A percentile compares a stretch with the other conserved stretches of the same genome.
Evolutionary conservation across 352 stramenopile species (phyloP).

Genomic region (Globisporangium solare): DNA sequence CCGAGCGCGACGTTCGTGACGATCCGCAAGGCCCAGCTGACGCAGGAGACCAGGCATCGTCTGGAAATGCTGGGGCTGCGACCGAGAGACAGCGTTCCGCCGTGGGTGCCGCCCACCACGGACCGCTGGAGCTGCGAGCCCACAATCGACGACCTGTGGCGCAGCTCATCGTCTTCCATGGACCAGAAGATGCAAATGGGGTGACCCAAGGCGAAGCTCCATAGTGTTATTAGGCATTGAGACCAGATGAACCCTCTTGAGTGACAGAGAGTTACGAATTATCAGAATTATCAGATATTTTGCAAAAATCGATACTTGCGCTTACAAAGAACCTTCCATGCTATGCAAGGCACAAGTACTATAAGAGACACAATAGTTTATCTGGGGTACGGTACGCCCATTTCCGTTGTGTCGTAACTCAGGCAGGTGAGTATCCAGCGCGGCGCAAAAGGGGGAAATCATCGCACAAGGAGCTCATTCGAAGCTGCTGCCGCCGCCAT

Average conservation of each 20-base stretch:
- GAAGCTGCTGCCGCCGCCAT: too few relatives aligned
- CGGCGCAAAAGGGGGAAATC: too few relatives aligned
- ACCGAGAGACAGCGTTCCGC: slow-evolving; percentile 14
- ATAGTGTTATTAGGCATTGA: too few relatives aligned
- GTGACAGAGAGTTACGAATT: too few relatives aligned
- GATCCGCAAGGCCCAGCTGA: slow-evolving; percentile 9
- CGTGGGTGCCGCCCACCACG: slow-evolving; percentile 2
- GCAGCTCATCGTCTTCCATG: background rate
- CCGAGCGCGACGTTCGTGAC: slow-evolving; percentile 5
- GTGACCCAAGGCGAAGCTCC: background rate
- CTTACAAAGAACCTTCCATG: too few relatives aligned
- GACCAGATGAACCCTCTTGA: too few relatives aligned
- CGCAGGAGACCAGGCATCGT: background rate
- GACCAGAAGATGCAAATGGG: background rate
- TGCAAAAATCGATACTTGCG: too few relatives aligned
- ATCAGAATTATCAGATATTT: too few relatives aligned
- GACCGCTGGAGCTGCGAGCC: slow-evolving; percentile 17
- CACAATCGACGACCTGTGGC: background rate
- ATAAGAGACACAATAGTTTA: background rate
- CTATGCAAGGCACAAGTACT: background rate
- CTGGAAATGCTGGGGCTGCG: slow-evolving; percentile 10
- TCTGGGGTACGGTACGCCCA: too few relatives aligned
- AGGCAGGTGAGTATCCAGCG: too few relatives aligned
- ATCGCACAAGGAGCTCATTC: too few relatives aligned
- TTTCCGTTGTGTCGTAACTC: too few relatives aligned